These are phyloP conservation scores for Rhynchospora pubera DNA, from an alignment of 176 grass and related monocot genomes.

Conservation along the genomic window DNA sequence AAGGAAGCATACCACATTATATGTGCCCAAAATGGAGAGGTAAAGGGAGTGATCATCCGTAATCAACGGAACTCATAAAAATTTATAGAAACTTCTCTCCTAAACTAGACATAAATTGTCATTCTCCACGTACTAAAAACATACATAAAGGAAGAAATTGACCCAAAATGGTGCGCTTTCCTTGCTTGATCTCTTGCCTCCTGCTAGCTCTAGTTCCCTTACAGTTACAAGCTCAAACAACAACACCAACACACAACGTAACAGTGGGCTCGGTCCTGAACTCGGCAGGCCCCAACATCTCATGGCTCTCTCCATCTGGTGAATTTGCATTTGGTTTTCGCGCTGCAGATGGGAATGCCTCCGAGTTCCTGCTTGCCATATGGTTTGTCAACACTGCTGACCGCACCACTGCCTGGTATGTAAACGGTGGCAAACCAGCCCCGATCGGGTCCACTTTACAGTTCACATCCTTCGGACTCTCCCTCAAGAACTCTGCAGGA, in stretches of 20 bases:
- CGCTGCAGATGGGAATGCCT: neutral
- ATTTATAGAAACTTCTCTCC: neutral
- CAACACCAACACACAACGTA: neutral
- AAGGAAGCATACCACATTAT: neutral
- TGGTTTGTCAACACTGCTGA: slow-evolving; percentile 42
- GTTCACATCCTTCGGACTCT: slow-evolving; percentile 30
- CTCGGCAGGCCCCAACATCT: neutral
- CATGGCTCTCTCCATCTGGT: slow-evolving; percentile 31
- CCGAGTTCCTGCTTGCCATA: slow-evolving; percentile 31
- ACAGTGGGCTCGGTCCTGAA: slow-evolving; percentile 21
- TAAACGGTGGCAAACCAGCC: slow-evolving; percentile 1
- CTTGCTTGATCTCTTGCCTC: neutral
- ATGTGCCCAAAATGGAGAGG: neutral
- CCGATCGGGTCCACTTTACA: neutral
- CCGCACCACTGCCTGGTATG: slow-evolving; percentile 36
- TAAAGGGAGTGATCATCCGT: neutral
- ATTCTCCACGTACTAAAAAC: neutral
- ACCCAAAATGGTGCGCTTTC: neutral
- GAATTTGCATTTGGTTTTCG: slow-evolving; percentile 33
- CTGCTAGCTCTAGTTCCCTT: neutral
- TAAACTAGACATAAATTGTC: neutral
- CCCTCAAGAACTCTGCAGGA: slow-evolving; percentile 12
- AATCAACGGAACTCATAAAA: too few species aligned
- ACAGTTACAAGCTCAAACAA: neutral
- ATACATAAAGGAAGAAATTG: neutral